Base-by-base conservation (phyloP, 768 basidiomycete species). In the Russula olivacea region DNA sequence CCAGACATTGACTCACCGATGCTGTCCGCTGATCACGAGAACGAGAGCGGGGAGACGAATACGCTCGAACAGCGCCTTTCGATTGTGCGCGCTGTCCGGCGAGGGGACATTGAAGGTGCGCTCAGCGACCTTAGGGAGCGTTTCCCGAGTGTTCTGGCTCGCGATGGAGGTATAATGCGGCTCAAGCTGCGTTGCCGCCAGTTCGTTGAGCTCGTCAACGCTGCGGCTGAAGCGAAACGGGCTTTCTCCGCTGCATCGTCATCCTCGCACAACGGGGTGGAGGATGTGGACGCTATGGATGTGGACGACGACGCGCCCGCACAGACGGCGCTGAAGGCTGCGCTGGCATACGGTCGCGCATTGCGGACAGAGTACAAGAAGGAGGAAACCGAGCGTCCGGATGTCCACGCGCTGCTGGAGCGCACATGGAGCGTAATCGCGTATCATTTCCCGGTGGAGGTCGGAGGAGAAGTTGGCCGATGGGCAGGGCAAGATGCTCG, bases 141-240 rank as follows among this genome's bases (percentile, higher is more conserved):
- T 61, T 85, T 86, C 70, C 86, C 89, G 0, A 69, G 74, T 4
- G 89, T 87, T 7, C 76, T 94, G 25, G 81, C 81, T 61, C 81
- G 81, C 30, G 86, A 91, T 58, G 80, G 81, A 43, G 86, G 86
- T 10, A 75, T 90, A 17, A 80, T 93, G 75, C 74, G 82, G n/a
- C 89, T 93, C 78, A 90, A 89, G 72, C 74, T 95, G 68, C 82
- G 87, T 28, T 91, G 91, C 74, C 81, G 91, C 68, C 90, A 88
- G 73, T 92, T 94, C 69, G 85, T 94, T 50, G 92, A 94, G 73
- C 80, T 92, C 32, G 60, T 61, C 54, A 59, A 68, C 41, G 66
- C 53, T 45, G 65, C 63, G 9, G 68, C 65, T 38, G 65, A 50
- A 54, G 63, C 36, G 61, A 68, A 55, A 56, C 61, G 66, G 43